Percentiles rank a stretch among this genome's conserved stretches.
Conservation (phyloP, 2,329 filamentous ascomycete species). For the Rhynchosporium agropyri region DNA sequence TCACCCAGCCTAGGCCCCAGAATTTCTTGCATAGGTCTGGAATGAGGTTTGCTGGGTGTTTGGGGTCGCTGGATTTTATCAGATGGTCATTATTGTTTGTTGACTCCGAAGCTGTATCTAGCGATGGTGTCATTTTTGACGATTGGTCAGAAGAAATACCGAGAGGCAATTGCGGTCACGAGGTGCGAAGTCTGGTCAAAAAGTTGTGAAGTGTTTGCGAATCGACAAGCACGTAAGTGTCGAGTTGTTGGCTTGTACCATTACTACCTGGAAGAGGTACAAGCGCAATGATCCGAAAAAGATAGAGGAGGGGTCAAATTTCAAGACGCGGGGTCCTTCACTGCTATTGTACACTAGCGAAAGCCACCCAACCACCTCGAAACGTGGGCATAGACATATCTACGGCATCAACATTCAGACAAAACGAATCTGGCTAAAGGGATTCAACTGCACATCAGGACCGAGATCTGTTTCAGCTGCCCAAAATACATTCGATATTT, state of each 20-base stretch:
- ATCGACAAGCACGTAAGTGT: background rate
- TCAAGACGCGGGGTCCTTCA: constrained; percentile 9
- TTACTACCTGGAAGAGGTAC: background rate
- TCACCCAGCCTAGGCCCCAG: constrained; percentile 94
- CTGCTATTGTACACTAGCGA: background rate
- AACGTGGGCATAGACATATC: background rate
- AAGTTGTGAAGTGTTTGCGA: background rate
- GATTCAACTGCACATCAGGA: background rate
- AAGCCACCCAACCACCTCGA: constrained; percentile 14
- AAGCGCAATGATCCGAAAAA: background rate
- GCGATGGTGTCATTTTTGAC: constrained; percentile 13
- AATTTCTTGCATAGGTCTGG: constrained; percentile 93
- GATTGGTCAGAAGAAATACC: too few species aligned
- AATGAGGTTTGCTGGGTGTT: constrained; percentile 94
- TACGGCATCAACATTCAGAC: background rate
- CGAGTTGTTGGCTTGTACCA: background rate
- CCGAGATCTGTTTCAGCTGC: too few species aligned
- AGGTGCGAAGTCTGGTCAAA: background rate
- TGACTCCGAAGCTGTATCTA: background rate
- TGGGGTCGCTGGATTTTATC: constrained; percentile 65
- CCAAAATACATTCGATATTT: background rate
- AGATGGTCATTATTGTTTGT: constrained; percentile 54
- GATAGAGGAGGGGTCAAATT: background rate
- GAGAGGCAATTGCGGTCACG: too few species aligned
- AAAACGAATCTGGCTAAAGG: background rate